Percentiles rank a stretch among this genome's conserved stretches.
Evolutionary conservation across 2,329 filamentous ascomycete species (phyloP).

Genomic region (Penicillium brasilianum): DNA sequence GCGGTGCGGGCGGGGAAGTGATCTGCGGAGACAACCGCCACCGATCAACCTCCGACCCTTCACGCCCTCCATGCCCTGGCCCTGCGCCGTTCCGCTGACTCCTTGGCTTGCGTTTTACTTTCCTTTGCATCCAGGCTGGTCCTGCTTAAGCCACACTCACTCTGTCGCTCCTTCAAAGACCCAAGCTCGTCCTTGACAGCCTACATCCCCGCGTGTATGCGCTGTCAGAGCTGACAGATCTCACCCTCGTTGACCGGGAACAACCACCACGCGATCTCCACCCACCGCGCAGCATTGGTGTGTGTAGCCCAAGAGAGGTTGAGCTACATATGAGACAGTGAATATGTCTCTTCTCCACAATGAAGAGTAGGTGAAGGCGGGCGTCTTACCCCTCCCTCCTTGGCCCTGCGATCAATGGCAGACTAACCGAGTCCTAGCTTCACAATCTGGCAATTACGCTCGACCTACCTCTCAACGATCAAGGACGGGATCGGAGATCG

Average conservation of each 20-base stretch:
- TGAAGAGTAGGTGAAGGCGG: constrained; percentile 52
- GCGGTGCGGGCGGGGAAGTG: constrained; percentile 12
- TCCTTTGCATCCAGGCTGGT: constrained; percentile 38
- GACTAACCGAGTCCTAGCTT: constrained; percentile 53
- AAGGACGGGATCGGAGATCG: constrained; percentile 70
- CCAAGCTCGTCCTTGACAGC: constrained; percentile 18
- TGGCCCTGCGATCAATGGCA: neutral
- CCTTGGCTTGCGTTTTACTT: constrained; percentile 8
- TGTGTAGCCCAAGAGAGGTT: neutral
- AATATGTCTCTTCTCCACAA: constrained; percentile 58
- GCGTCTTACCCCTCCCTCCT: neutral
- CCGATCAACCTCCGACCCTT: constrained; percentile 23
- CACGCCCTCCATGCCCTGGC: constrained; percentile 18
- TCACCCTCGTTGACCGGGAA: constrained; percentile 9
- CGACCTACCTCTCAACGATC: constrained; percentile 66
- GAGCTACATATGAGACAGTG: neutral
- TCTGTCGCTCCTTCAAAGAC: constrained; percentile 17
- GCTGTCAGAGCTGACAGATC: constrained; percentile 12
- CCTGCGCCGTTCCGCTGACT: constrained; percentile 2
- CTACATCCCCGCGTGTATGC: constrained; percentile 26
- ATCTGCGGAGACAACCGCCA: constrained; percentile 19
- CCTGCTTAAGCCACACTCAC: constrained; percentile 33
- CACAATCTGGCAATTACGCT: constrained; percentile 68
- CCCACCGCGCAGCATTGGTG: neutral
- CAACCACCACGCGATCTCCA: constrained; percentile 10